Conservation (phyloP, 2,329 filamentous ascomycete species). For the Exophiala calicioides region DNA sequence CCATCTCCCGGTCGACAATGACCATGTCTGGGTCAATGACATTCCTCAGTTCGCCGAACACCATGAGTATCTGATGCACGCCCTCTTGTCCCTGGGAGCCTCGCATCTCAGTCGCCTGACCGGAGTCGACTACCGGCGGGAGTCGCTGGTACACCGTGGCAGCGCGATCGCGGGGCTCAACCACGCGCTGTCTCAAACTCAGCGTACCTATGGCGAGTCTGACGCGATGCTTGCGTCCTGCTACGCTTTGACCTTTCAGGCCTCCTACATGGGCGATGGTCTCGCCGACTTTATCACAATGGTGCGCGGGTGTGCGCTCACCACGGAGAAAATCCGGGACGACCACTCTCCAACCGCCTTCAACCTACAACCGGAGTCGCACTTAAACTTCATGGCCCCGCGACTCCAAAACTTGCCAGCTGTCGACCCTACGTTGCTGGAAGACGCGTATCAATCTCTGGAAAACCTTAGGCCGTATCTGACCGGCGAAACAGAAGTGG, state of each 20-base stretch:
- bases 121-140: slow-evolving; percentile 52
- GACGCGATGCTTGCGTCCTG: slow-evolving; percentile 38
- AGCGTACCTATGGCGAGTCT: slow-evolving; percentile 28
- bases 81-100: slow-evolving; percentile 67
- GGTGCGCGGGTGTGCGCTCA: slow-evolving; percentile 37
- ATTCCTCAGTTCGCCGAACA: slow-evolving; percentile 68
- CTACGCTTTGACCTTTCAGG: slow-evolving; percentile 39
- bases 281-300: slow-evolving; percentile 39
- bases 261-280: slow-evolving; percentile 38
- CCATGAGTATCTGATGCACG: slow-evolving; percentile 70
- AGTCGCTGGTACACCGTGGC: slow-evolving; percentile 65
- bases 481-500: slow-evolving; percentile 35
- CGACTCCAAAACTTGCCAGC: slow-evolving; percentile 25
- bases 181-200: slow-evolving; percentile 46
- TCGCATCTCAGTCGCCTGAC: slow-evolving; percentile 56
- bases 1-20: slow-evolving; percentile 65
- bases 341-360: slow-evolving; percentile 31
- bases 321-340: slow-evolving; percentile 40
- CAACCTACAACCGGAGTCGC: slow-evolving; percentile 30
- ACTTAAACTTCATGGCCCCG: slow-evolving; percentile 30
- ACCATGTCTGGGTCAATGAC: slow-evolving; percentile 66
- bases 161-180: slow-evolving; percentile 66
- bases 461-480: slow-evolving; percentile 31
- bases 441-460: slow-evolving; percentile 27
- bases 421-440: slow-evolving; percentile 24